These are phyloP conservation scores for Azolla pinnata DNA, from an alignment of 75 land plant genomes.

Conservation along the genomic window DNA sequence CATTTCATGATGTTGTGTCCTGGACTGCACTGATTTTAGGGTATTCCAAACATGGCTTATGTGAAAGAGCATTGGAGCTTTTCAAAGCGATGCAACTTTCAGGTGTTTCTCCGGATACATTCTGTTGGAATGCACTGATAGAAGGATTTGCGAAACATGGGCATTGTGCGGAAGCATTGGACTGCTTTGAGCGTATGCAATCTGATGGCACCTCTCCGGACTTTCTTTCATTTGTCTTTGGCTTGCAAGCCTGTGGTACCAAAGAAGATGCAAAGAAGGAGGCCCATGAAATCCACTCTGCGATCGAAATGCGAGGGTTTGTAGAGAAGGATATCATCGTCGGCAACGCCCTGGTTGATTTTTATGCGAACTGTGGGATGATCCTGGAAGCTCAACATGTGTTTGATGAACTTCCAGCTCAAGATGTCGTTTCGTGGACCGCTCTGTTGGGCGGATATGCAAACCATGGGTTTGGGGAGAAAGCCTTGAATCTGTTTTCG, in stretches of 20 bases:
- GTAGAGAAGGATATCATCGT: not conserved
- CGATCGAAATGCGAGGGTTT: not conserved
- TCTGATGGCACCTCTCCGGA: not conserved
- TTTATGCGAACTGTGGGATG: conserved; percentile 5
- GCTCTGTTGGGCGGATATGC: conserved; percentile 17
- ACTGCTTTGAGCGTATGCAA: not conserved
- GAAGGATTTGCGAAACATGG: not conserved
- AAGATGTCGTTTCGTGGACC: conserved; percentile 20
- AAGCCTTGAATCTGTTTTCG: conserved; percentile 24
- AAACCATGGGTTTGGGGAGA: conserved; percentile 14
- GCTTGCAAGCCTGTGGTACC: not conserved
- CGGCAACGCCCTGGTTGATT: conserved; percentile 8
- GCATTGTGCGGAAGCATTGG: not conserved
- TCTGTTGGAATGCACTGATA: conserved; percentile 4
- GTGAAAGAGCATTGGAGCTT: too few species aligned
- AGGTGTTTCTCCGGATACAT: too few species aligned
- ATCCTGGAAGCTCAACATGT: conserved; percentile 12
- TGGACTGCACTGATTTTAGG: conserved; percentile 35
- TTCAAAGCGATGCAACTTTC: too few species aligned
- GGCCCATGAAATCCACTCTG: not conserved
- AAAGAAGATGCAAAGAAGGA: not conserved
- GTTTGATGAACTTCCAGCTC: conserved; percentile 23
- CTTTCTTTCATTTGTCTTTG: not conserved
- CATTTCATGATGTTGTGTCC: conserved; percentile 29
- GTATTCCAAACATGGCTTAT: too few species aligned